These are phyloP conservation scores for Panaeolus papilionaceus DNA, from an alignment of 768 basidiomycete genomes.

Conservation along the genomic window DNA sequence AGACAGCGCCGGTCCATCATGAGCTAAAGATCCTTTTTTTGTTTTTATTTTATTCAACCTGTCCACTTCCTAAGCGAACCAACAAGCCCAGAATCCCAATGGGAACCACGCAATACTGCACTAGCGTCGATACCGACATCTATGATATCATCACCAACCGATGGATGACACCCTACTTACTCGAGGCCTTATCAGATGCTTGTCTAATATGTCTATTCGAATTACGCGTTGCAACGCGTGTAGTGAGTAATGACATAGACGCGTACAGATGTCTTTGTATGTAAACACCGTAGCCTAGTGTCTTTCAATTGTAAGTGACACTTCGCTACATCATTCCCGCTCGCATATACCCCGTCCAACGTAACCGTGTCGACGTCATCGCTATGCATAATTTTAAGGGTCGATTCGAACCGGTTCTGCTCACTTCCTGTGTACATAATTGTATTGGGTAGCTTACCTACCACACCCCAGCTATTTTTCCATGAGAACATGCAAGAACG, in stretches of 20 bases:
- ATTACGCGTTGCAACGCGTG: not conserved
- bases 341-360: not conserved
- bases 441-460: no score
- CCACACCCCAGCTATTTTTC: no score
- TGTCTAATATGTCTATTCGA: not conserved
- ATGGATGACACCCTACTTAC: not conserved
- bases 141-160: not conserved
- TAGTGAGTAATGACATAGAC: no score
- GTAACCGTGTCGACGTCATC: not conserved
- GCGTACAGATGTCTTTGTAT: not conserved
- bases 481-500: no score
- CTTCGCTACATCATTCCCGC: not conserved
- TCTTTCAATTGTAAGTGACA: not conserved
- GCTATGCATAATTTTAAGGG: no score
- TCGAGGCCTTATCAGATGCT: not conserved
- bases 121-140: not conserved
- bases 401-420: no score
- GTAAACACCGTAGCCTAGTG: not conserved
- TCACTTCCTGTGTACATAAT: no score
- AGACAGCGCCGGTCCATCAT: not conserved
- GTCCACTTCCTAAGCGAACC: not conserved
- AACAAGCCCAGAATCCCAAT: not conserved
- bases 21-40: not conserved
- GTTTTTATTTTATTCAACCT: not conserved
- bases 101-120: not conserved